Evolutionary conservation across 495 filamentous ascomycete genomes (phyloP).

Genomic region (Trichoderma virens): DNA sequence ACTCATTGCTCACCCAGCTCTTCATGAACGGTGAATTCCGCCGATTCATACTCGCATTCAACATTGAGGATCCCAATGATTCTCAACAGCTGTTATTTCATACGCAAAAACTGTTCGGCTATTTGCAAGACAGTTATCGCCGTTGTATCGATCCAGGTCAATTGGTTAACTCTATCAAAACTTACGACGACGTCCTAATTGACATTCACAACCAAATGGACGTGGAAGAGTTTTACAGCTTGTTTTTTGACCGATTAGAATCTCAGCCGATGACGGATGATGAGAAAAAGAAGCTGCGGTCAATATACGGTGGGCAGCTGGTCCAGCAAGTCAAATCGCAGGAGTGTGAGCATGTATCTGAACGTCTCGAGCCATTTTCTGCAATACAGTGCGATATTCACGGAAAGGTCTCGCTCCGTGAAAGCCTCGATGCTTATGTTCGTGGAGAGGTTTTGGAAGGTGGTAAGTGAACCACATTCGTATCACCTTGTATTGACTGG

Average conservation of each 20-base stretch:
- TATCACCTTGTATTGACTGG: no score
- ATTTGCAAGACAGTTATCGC: slow-evolving; percentile 73
- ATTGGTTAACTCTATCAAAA: slow-evolving; percentile 67
- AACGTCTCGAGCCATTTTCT: slow-evolving; percentile 81
- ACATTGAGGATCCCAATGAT: slow-evolving; percentile 42
- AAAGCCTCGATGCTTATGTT: slow-evolving; percentile 89
- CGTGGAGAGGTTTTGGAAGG: slow-evolving; percentile 97
- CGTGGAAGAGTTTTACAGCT: slow-evolving; percentile 94
- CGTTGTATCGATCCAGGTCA: slow-evolving; percentile 65
- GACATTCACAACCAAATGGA: slow-evolving; percentile 92
- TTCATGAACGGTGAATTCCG: slow-evolving; percentile 94
- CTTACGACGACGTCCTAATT: slow-evolving; percentile 76
- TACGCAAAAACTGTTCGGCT: slow-evolving; percentile 73
- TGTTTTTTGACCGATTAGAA: slow-evolving; percentile 88
- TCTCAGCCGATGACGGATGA: slow-evolving; percentile 61
- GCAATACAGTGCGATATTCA: slow-evolving; percentile 97
- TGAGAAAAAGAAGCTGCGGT: slow-evolving; percentile 67
- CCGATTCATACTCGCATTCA: slow-evolving; percentile 64
- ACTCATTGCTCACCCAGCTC: slow-evolving; percentile 89
- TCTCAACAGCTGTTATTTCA: slow-evolving; percentile 64
- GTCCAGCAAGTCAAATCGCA: slow-evolving; percentile 93
- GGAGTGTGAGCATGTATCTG: slow-evolving; percentile 90
- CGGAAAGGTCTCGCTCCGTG: slow-evolving; percentile 73
- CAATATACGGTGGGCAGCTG: slow-evolving; percentile 84
- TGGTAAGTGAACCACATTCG: slow-evolving; percentile 50